phyloP scores from a whole-genome alignment of 2,329 filamentous ascomycete species.

The Aspergillus calidoustus region DNA sequence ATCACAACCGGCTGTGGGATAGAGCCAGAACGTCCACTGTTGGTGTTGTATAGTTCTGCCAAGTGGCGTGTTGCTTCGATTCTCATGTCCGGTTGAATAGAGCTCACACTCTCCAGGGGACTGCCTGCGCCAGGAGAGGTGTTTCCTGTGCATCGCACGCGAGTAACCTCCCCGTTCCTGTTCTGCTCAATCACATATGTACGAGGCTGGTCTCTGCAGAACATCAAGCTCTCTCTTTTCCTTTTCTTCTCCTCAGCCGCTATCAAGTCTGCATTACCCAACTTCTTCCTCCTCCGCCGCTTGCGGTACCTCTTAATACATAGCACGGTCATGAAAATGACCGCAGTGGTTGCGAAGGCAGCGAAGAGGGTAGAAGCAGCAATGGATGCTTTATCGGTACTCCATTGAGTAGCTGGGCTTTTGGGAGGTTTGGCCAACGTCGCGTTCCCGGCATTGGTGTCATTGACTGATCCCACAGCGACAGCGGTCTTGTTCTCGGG shows the following conservation, averaged over 20 bases:
- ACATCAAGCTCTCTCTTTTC: conserved; percentile 36
- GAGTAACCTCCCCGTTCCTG: conserved; percentile 18
- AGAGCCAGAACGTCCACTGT: conserved; percentile 17
- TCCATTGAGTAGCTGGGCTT: conserved; percentile 23
- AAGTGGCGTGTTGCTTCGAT: conserved; percentile 7
- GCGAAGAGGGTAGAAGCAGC: conserved; percentile 33
- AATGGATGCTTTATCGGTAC: conserved; percentile 30
- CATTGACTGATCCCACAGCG: background rate
- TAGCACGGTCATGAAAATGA: conserved; percentile 29
- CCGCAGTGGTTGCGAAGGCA: conserved; percentile 23
- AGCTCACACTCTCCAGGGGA: background rate
- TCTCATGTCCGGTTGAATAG: background rate
- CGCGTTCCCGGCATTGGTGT: background rate
- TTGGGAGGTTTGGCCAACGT: conserved; percentile 11
- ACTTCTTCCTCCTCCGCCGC: conserved; percentile 24
- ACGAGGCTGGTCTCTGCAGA: conserved; percentile 32
- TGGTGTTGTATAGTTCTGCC: conserved; percentile 1
- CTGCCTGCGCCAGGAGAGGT: conserved; percentile 2
- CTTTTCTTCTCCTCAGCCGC: conserved; percentile 18
- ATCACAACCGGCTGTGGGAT: conserved; percentile 22
- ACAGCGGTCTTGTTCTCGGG: background rate
- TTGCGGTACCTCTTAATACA: conserved; percentile 26
- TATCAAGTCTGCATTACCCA: conserved; percentile 14
- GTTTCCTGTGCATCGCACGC: conserved; percentile 19
- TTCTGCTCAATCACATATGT: conserved; percentile 30